Conservation (phyloP, 176 grass and related monocot genomes). For the Pharus latifolius region DNA sequence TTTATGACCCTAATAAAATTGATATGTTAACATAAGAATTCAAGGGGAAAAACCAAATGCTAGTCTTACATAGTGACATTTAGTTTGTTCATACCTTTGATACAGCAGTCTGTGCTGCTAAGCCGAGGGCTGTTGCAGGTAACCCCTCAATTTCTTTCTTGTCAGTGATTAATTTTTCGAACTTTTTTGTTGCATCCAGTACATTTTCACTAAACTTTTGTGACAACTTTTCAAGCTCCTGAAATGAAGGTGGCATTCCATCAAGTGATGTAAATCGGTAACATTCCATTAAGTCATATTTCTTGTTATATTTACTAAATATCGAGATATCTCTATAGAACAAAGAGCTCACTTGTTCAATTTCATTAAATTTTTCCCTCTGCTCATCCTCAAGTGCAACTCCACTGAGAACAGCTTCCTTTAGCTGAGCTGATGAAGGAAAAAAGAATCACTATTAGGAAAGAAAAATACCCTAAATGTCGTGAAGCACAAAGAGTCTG, state of each 20-base stretch:
- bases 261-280: not conserved
- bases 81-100: slow-evolving; percentile 46
- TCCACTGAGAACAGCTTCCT: slow-evolving; percentile 86
- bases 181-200: slow-evolving; percentile 91
- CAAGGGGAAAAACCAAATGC: not conserved
- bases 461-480: not conserved
- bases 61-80: not conserved
- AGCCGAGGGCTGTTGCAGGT: slow-evolving; percentile 66
- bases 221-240: slow-evolving; percentile 89
- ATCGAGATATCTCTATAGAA: not conserved
- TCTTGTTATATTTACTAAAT: not conserved
- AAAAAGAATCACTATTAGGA: not conserved
- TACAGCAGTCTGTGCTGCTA: slow-evolving; percentile 73
- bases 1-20: slow-evolving; percentile 62
- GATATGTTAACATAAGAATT: not conserved
- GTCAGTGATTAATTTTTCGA: slow-evolving; percentile 77
- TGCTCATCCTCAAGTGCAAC: slow-evolving; percentile 81
- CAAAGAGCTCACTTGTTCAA: slow-evolving; percentile 53
- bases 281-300: no score
- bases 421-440: slow-evolving; percentile 56
- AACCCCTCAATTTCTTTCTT: slow-evolving; percentile 90
- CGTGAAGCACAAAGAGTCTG: not conserved
- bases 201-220: slow-evolving; percentile 97
- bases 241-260: slow-evolving; percentile 10
- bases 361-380: slow-evolving; percentile 84